phyloP scores from a whole-genome alignment of 1,284 basidiomycete species.

The Cronartium quercuum region DNA sequence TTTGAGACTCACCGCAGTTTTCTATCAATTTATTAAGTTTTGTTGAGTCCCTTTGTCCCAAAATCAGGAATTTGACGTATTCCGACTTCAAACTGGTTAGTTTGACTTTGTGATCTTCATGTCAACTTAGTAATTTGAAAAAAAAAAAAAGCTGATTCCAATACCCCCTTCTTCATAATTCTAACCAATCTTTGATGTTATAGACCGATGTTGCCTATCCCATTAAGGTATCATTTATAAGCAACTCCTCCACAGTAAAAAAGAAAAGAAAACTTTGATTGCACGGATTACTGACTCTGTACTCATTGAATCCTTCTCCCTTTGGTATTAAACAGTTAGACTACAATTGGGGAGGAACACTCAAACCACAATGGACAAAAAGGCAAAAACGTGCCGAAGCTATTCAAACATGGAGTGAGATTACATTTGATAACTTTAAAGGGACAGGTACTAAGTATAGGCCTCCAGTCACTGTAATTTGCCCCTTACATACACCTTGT shows the following conservation, averaged over 20 bases:
- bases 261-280: neutral
- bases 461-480: constrained; percentile 12
- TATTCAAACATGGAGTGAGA: constrained; percentile 11
- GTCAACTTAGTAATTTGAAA: too few relatives aligned
- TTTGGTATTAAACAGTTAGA: neutral
- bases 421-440: constrained; percentile 13
- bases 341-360: constrained; percentile 12
- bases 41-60: neutral
- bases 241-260: too few relatives aligned
- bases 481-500: neutral
- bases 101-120: neutral
- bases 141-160: too few relatives aligned
- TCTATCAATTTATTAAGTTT: neutral
- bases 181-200: neutral
- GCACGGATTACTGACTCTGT: neutral
- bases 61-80: constrained; percentile 11
- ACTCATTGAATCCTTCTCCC: neutral
- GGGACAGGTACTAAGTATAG: constrained; percentile 12
- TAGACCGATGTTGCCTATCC: constrained; percentile 23
- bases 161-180: neutral
- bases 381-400: neutral
- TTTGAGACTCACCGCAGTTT: neutral
- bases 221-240: constrained; percentile 9
- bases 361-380: neutral
- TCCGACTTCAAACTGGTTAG: constrained; percentile 15